Evolutionary conservation across 768 basidiomycete species (phyloP).

Genomic region (Clathrus columnatus): DNA sequence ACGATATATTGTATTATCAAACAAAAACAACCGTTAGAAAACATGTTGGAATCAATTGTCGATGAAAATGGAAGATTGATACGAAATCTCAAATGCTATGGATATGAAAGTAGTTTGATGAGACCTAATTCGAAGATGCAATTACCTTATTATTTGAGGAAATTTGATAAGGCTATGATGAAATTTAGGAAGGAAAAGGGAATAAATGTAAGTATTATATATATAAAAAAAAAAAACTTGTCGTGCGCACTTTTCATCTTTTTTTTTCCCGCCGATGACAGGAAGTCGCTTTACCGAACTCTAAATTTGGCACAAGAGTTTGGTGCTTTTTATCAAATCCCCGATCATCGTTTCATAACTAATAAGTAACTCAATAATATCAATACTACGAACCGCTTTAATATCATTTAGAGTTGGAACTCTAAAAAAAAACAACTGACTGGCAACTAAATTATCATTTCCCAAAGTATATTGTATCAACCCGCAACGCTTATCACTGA

Average conservation of each 20-base stretch:
- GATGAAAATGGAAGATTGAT: neutral
- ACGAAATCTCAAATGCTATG: neutral
- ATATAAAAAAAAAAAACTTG: neutral
- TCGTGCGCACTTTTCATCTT: neutral
- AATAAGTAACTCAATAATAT: too few relatives aligned
- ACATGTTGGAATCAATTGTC: neutral
- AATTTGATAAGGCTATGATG: neutral
- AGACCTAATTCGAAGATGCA: neutral
- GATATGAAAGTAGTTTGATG: neutral
- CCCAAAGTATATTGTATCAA: too few relatives aligned
- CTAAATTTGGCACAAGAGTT: neutral
- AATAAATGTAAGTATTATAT: neutral
- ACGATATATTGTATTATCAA: neutral
- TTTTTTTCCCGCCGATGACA: too few relatives aligned
- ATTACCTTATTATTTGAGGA: neutral
- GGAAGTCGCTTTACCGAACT: neutral
- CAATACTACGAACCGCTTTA: too few relatives aligned
- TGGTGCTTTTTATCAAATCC: neutral
- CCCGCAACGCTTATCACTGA: too few relatives aligned
- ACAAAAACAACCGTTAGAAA: neutral
- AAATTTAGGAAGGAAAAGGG: neutral
- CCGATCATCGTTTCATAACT: too few relatives aligned
- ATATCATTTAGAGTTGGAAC: too few relatives aligned
- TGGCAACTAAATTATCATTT: too few relatives aligned
- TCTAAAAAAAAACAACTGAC: too few relatives aligned